Percentiles rank a stretch among this genome's conserved stretches.
Conservation (phyloP, 805 yeast genomes). For the Candida ulmi region DNA sequence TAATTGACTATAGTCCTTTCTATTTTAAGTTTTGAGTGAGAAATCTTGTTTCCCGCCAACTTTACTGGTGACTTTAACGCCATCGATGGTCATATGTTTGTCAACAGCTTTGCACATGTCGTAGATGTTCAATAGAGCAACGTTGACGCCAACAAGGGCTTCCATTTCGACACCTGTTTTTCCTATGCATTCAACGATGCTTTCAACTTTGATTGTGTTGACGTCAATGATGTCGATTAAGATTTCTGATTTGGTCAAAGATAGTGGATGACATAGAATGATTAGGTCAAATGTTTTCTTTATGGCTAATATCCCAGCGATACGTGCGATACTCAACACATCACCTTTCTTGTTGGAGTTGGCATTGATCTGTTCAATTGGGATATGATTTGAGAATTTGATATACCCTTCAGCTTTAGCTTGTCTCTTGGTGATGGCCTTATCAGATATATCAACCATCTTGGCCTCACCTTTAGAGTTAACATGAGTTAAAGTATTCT, state of each 20-base stretch:
- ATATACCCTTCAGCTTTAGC: slow-evolving; percentile 42
- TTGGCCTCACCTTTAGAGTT: slow-evolving; percentile 35
- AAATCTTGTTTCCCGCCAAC: slow-evolving; percentile 37
- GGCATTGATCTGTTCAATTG: slow-evolving; percentile 27
- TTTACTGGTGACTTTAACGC: slow-evolving; percentile 34
- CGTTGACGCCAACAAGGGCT: slow-evolving; percentile 41
- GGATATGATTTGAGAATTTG: slow-evolving; percentile 28
- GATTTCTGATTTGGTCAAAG: slow-evolving; percentile 35
- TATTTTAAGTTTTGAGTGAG: no score
- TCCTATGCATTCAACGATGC: slow-evolving; percentile 41
- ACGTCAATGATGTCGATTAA: slow-evolving; percentile 22
- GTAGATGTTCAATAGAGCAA: slow-evolving; percentile 41
- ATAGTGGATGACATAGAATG: slow-evolving; percentile 46
- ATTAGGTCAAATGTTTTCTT: slow-evolving; percentile 41
- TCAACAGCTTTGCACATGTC: slow-evolving; percentile 60
- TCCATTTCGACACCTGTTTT: slow-evolving; percentile 58
- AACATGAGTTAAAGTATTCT: slow-evolving; percentile 30
- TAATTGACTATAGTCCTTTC: no score
- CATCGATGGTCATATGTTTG: slow-evolving; percentile 35
- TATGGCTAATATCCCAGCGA: slow-evolving; percentile 48
- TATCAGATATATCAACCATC: slow-evolving; percentile 45
- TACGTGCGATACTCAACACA: slow-evolving; percentile 40
- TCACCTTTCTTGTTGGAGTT: slow-evolving; percentile 46
- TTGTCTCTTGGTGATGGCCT: slow-evolving; percentile 31
- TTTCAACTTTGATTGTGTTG: slow-evolving; percentile 25